phyloP scores from a whole-genome alignment of 495 filamentous ascomycete species.

The Penicillium salamii region DNA sequence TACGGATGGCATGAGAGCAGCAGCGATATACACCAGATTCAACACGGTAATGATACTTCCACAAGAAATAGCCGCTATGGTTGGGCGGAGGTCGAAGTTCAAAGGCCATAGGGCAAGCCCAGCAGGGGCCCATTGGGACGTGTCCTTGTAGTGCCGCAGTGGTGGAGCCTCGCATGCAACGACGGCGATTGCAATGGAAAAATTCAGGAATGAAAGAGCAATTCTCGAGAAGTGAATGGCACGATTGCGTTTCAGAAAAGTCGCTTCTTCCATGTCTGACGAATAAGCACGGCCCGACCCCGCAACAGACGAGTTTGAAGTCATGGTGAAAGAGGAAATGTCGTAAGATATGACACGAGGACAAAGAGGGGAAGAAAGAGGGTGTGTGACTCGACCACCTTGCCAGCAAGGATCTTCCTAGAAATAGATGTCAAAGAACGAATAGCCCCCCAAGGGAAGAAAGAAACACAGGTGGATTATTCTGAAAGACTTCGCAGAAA shows the following conservation, averaged over 20 bases:
- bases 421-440: constrained; percentile 6
- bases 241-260: constrained; percentile 36
- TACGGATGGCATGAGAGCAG: constrained; percentile 45
- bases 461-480: constrained; percentile 14
- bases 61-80: constrained; percentile 41
- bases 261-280: constrained; percentile 36
- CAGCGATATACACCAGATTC: constrained; percentile 39
- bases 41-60: constrained; percentile 40
- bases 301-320: constrained; percentile 21
- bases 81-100: constrained; percentile 47
- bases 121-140: constrained; percentile 30
- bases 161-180: constrained; percentile 43
- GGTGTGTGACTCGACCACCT: constrained; percentile 9
- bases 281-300: constrained; percentile 31
- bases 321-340: constrained; percentile 19
- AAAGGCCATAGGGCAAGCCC: constrained; percentile 50
- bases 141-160: constrained; percentile 38
- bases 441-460: constrained; percentile 7
- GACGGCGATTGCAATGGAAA: constrained; percentile 33
- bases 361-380: constrained; percentile 3
- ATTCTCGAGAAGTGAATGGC: constrained; percentile 38
- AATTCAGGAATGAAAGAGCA: constrained; percentile 32
- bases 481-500: constrained; percentile 8
- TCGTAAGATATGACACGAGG: neutral
- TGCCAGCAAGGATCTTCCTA: constrained; percentile 20